Evolutionary conservation across 2,329 filamentous ascomycete species (phyloP), one percentile per base, ranked within the genome.

Genomic region (Orbilia oligospora): DNA sequence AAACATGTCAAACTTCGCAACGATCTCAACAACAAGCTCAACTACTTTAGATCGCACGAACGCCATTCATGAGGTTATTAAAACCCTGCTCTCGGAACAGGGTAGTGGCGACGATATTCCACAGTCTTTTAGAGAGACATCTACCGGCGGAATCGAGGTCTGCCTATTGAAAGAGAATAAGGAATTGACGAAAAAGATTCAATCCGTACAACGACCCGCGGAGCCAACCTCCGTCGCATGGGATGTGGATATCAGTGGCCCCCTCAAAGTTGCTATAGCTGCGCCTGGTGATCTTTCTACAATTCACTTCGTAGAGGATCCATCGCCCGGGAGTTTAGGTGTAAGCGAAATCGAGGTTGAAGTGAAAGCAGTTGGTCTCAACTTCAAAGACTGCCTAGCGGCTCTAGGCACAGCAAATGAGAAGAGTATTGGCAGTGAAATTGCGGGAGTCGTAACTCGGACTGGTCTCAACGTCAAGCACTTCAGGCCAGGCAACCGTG

Each of bases 351-450:
- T 87, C 3, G 86, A 87, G 80, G 84, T 87, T 63, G 84, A 85
- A 66, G 83, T 87, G 22, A 84, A 83, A 36, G 85, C 85, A 4
- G 83, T 85, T 0, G 86, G 86, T 0, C 8, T 81, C 0, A 81
- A 81, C 55, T 80, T 80, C 53, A 71, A 76, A 48, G 80, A 80
- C 49, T 56, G 71, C 36, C 30, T 80, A 14, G 58, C 66, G n/a
- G 71, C 71, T 3, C 53, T 75, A 5, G 71, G 71, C 0, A 44
- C 36, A 51, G 61, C 65, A 10, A 72, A 56, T 63, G 79, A 46
- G 56, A 81, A 41, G 38, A 82, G 41, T 30, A 73, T 75, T 58
- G n/a, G 71, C 20, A 64, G 44, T 36, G 81, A 82, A 46, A 73
- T 71, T 20, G 64, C 81, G 14, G 82, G 82, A 14, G 49, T 82